Evolutionary conservation across 2,329 filamentous ascomycete species (phyloP), one percentile per base, ranked within the genome.

Genomic region (Fusarium tricinctum): DNA sequence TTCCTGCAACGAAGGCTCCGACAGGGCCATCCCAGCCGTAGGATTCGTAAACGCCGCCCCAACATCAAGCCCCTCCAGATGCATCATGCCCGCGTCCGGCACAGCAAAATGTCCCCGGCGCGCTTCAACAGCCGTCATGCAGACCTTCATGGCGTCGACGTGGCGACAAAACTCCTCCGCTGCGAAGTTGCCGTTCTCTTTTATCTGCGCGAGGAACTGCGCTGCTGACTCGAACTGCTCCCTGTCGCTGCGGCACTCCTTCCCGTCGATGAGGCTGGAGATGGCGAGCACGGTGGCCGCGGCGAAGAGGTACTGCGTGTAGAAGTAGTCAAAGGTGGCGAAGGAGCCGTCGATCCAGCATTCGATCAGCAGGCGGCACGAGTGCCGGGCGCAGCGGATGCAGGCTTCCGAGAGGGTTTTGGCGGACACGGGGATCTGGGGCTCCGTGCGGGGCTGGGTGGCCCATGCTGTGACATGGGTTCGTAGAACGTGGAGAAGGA

Each of bases 291-390:
- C 77, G 0, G 79, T 82, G 3, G 81, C 77, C 0, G 81, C 78
- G 0, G 82, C 81, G 69, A 85, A 85, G 26, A 85, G 78, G 40
- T 83, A 84, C 46, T 83, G 81, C 0, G 80, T 80, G 69, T 80
- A 78, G 46, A 81, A 81, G 70, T 83, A 84, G 59, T 84, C 83
- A 45, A 84, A 83, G 0, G 79, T 83, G 0, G 78, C 74, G 54
- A 84, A 83, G 0, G 81, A 79, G 0, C 83, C 83, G 32, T 82
- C 78, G 3, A 83, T 79, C 83, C 83, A 85, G 14, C 77, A 78
- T 8, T 82, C 77, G 4, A 78, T 81, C 0, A 85, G 72, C 0
- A 84, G 72, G 0, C 77, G 76, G 44, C 78, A 78, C 0, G 82
- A 84, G 33, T 84, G 80, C 0, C 81, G 77, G 1, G 83, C 81